Evolutionary conservation across 805 yeast species (phyloP).

Genomic region (Saccharomyces kudriavzevii): DNA sequence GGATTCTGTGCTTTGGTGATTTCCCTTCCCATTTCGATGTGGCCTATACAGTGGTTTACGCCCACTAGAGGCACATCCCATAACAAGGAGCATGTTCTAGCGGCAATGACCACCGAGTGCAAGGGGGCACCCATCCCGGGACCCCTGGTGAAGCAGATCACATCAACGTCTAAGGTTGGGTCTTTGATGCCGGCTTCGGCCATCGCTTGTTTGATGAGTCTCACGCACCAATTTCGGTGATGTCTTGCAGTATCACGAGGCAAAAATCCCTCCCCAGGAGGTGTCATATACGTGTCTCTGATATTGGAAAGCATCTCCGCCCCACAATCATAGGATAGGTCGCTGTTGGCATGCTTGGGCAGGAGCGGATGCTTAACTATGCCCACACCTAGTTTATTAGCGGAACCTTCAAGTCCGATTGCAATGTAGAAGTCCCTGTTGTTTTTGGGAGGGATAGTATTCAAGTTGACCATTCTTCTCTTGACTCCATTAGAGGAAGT

Average conservation of each 20-base stretch:
- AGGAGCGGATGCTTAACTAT: conserved; percentile 59
- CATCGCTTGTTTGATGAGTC: conserved; percentile 62
- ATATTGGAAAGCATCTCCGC: conserved; percentile 82
- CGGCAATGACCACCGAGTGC: conserved; percentile 86
- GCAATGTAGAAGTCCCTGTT: conserved; percentile 51
- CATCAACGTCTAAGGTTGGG: conserved; percentile 48
- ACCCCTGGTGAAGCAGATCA: conserved; percentile 92
- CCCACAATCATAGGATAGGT: conserved; percentile 44
- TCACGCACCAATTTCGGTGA: conserved; percentile 88
- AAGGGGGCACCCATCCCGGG: conserved; percentile 99
- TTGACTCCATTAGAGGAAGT: not conserved
- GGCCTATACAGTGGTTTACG: conserved; percentile 96
- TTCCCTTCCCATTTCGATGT: conserved; percentile 98
- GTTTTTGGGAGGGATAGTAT: conserved; percentile 23
- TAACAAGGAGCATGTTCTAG: conserved; percentile 71
- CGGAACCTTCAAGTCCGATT: conserved; percentile 92
- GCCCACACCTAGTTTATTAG: conserved; percentile 94
- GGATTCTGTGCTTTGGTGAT: conserved; percentile 98
- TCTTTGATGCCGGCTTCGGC: conserved; percentile 46
- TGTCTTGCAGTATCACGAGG: conserved; percentile 97
- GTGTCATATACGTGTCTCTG: conserved; percentile 90
- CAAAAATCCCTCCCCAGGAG: conserved; percentile 96
- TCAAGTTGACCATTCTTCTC: conserved; percentile 26
- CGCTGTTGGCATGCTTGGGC: conserved; percentile 35
- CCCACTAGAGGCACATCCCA: conserved; percentile 86